phyloP scores from a whole-genome alignment of 2,329 filamentous ascomycete species.

The Alternaria arbusti region DNA sequence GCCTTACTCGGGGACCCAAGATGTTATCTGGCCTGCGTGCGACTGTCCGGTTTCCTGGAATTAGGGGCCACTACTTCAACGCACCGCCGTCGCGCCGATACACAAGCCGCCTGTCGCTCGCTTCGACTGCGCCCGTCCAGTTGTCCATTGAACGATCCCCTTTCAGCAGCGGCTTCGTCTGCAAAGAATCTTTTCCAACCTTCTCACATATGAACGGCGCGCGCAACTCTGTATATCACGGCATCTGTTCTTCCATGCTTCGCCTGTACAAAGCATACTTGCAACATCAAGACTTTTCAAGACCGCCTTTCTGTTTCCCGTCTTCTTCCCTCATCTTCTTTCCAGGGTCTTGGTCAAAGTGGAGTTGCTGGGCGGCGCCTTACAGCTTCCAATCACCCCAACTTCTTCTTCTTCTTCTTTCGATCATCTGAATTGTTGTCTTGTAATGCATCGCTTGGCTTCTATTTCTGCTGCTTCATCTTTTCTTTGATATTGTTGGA shows the following conservation, averaged over 20 bases:
- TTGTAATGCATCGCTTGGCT: not conserved
- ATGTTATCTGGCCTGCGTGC: not conserved
- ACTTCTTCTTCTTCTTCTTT: not conserved
- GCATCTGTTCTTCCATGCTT: constrained; percentile 30
- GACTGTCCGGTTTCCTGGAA: not conserved
- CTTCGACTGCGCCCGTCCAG: not conserved
- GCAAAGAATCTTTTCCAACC: constrained; percentile 1
- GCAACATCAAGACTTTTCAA: not conserved
- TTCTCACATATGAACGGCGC: constrained; percentile 26
- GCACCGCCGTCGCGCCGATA: not conserved
- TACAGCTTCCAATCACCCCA: not conserved
- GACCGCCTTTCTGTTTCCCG: not conserved
- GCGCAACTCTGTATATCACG: constrained; percentile 28
- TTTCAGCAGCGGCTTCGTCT: constrained; percentile 16
- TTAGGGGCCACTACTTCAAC: not conserved
- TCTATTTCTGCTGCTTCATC: not conserved
- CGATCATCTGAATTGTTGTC: not conserved
- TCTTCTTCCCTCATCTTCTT: not conserved
- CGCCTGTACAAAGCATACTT: constrained; percentile 25
- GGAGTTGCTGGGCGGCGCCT: not conserved
- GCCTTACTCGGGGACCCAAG: constrained; percentile 6
- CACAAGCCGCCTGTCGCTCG: not conserved
- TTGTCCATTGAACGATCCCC: constrained; percentile 1
- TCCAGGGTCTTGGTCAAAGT: not conserved
- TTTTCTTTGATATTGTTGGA: not conserved